These are phyloP conservation scores for Hsuehochloa calcarea DNA, from an alignment of 176 grass and related monocot species.

Conservation along the genomic window DNA sequence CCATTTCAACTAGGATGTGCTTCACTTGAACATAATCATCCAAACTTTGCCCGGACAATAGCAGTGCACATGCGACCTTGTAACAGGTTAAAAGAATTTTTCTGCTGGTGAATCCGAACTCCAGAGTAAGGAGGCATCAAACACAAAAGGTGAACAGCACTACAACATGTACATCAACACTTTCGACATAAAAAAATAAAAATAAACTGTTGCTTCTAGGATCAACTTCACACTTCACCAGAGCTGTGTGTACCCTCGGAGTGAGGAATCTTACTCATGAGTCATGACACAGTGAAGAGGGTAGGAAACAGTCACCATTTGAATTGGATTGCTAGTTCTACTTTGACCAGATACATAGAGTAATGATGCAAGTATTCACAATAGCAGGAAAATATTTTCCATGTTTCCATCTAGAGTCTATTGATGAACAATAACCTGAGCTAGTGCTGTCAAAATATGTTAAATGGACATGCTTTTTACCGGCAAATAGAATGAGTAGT, in stretches of 20 bases:
- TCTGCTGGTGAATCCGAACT: conserved; percentile 6
- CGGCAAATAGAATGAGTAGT: conserved; percentile 66
- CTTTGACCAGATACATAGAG: neutral
- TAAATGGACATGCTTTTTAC: conserved; percentile 19
- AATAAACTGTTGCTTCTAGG: neutral
- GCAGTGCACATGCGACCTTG: conserved; percentile 59
- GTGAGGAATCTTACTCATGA: neutral
- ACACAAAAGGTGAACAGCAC: neutral
- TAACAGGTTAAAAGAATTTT: conserved; percentile 27
- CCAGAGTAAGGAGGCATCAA: neutral
- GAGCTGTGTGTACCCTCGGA: neutral
- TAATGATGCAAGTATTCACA: neutral
- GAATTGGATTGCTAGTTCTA: neutral
- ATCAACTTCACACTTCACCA: neutral
- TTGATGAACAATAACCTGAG: neutral
- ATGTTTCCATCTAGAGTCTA: neutral
- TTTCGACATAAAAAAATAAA: neutral
- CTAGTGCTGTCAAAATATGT: neutral
- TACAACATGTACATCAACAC: neutral
- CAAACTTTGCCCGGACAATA: conserved; percentile 49
- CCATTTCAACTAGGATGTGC: conserved; percentile 67
- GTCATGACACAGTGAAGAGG: neutral
- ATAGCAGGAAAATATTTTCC: neutral
- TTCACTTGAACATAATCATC: conserved; percentile 49
- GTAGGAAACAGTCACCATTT: neutral